Percentiles rank a stretch among this genome's conserved stretches.
phyloP scores from a whole-genome alignment of 2,329 filamentous ascomycete species.

The Mycosphaerella arachidis region DNA sequence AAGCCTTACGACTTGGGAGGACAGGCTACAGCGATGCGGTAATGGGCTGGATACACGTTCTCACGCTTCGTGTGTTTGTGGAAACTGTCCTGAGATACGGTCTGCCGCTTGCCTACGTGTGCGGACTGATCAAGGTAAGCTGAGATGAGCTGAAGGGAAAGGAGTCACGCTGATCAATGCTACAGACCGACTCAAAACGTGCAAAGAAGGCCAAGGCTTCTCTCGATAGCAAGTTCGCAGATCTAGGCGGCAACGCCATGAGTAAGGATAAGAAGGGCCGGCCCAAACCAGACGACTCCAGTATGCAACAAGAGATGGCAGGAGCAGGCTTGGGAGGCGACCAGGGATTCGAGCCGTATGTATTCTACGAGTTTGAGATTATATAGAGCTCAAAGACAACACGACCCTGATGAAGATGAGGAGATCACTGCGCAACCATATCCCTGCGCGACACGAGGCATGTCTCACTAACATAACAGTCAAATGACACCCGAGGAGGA shows the following conservation, averaged over 20 bases:
- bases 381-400: constrained; percentile 33
- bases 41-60: constrained; percentile 91
- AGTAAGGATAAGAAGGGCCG: constrained; percentile 89
- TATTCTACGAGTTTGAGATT: constrained; percentile 94
- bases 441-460: neutral
- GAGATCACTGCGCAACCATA: neutral
- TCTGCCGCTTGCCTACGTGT: constrained; percentile 82
- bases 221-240: constrained; percentile 80
- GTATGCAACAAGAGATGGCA: constrained; percentile 76
- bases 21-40: constrained; percentile 96
- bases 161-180: neutral
- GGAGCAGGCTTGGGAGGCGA: constrained; percentile 66
- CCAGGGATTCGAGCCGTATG: constrained; percentile 88
- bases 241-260: constrained; percentile 91
- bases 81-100: constrained; percentile 97
- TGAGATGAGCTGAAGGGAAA: neutral
- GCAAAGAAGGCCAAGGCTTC: constrained; percentile 63
- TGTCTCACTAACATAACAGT: neutral
- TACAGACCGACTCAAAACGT: constrained; percentile 74
- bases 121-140: constrained; percentile 73
- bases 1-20: constrained; percentile 77
- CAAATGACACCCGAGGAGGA: neutral
- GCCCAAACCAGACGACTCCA: constrained; percentile 82
- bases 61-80: constrained; percentile 89
- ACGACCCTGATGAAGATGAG: neutral